A percentile compares a stretch with the other conserved stretches of the same genome.
Conservation (phyloP, 2,329 filamentous ascomycete species). For the Colletotrichum abscissum region DNA sequence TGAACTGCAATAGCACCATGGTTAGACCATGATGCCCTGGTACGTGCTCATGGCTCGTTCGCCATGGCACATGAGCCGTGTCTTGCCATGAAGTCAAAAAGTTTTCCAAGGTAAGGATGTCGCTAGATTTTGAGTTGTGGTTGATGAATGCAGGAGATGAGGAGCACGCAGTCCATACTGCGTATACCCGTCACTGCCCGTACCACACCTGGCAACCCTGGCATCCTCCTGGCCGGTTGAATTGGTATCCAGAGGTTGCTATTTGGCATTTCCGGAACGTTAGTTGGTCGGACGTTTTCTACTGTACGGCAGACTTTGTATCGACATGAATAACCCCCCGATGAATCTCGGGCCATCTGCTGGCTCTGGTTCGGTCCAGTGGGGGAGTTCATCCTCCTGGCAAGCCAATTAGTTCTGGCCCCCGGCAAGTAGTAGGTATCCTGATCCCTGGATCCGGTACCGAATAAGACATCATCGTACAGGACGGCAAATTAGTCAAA, state of each 20-base stretch:
- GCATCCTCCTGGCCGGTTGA: not conserved
- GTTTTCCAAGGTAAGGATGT: not conserved
- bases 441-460: slow-evolving; percentile 16
- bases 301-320: slow-evolving; percentile 1
- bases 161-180: not conserved
- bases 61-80: not conserved
- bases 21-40: slow-evolving; percentile 8
- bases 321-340: not conserved
- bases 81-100: slow-evolving; percentile 8
- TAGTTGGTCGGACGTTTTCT: not conserved
- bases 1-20: slow-evolving; percentile 19
- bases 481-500: slow-evolving; percentile 3
- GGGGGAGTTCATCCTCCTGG: slow-evolving; percentile 17
- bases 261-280: not conserved
- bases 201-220: not conserved
- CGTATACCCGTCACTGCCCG: not conserved
- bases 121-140: not conserved
- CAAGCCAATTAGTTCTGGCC: slow-evolving; percentile 10
- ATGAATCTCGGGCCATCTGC: not conserved
- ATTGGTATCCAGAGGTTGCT: not conserved
- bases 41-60: slow-evolving; percentile 14
- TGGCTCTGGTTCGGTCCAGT: slow-evolving; percentile 12
- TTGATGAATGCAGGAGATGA: not conserved
- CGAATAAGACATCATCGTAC: slow-evolving; percentile 6
- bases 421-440: slow-evolving; percentile 4